Evolutionary conservation across 2,329 filamentous ascomycete genomes (phyloP).

Genomic region (Aspergillus bombycis): DNA sequence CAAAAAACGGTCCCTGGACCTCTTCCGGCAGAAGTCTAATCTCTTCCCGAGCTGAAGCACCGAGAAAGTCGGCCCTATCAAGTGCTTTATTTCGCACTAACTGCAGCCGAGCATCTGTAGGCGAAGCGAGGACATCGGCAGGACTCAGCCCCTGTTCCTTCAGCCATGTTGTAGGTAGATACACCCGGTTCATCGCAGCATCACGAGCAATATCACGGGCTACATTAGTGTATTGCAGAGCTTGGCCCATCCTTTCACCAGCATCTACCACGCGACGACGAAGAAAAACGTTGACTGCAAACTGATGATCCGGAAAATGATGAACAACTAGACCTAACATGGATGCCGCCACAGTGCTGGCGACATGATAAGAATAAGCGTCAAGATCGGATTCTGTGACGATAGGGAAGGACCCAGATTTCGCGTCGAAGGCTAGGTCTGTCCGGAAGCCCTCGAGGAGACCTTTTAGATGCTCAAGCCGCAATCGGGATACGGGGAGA

Average conservation of each 20-base stretch:
- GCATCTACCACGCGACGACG: constrained; percentile 26
- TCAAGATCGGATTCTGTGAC: constrained; percentile 61
- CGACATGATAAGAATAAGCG: constrained; percentile 68
- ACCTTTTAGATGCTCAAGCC: constrained; percentile 62
- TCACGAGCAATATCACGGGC: constrained; percentile 73
- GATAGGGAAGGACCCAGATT: constrained; percentile 57
- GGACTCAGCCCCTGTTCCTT: constrained; percentile 54
- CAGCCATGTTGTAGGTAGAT: constrained; percentile 69
- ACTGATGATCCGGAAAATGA: background rate
- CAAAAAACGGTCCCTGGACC: constrained; percentile 65
- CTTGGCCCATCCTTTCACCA: constrained; percentile 63
- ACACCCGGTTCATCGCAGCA: constrained; percentile 67
- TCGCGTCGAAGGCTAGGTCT: constrained; percentile 60
- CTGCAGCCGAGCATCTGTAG: constrained; percentile 4
- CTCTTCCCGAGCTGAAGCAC: constrained; percentile 56
- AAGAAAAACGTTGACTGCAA: background rate
- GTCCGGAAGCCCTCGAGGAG: constrained; percentile 70
- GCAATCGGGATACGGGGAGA: constrained; percentile 61
- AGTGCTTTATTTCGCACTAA: constrained; percentile 59
- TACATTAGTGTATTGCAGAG: constrained; percentile 78
- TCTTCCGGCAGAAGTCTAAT: constrained; percentile 66
- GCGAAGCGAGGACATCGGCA: constrained; percentile 11
- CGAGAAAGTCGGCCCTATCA: constrained; percentile 63
- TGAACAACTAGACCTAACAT: constrained; percentile 57
- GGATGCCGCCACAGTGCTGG: constrained; percentile 71